Base-by-base conservation (phyloP, 805 yeast genomes). In the Metschnikowia lunata region DNA sequence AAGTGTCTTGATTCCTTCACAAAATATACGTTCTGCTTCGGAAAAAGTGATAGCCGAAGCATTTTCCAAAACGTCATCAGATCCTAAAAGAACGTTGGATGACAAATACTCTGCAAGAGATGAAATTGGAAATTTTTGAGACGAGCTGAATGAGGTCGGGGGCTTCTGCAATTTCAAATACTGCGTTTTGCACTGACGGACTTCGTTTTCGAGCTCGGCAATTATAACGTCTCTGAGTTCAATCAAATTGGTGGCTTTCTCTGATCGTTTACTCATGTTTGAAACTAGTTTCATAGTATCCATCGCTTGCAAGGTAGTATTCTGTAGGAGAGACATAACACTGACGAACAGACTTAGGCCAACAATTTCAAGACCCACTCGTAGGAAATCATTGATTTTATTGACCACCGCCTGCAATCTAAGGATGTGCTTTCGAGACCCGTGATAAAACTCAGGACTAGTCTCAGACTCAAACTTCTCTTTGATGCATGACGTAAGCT, bases 141-240 rank as follows among this genome's bases (percentile, higher is more conserved):
- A 41, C 10, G 30, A 15, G 13, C n/a, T 12, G 14, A 38, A 37
- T 7, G 40, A 29, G 7, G 37, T 31, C 15, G 36, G 36, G 27
- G 42, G 23, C 27, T 30, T 32, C 18, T 38, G 32, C 12, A 44
- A 15, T 6, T 37, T 29, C n/a, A 34, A 29, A 30, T 44, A 18
- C 14, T 34, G 43, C 7, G 28, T 13, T 18, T 37, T 27, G 15
- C 48, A 47, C 23, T 39, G 42, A 2, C 29, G 18, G 15, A 47
- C 12, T 43, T 47, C 51, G 10, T 33, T 33, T 12, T 34, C 30
- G 10, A 47, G 42, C 8, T 38, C 46, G n/a, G 14, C 28, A 15
- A 48, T 28, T 9, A 48, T 38, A 29, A 37, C 34, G 8, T 44
- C 43, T 3, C 45, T 40, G 4, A 49, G 37, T 26, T 49, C 53